Base-by-base conservation (phyloP, 352 stramenopile genomes). In the Pythium grandisporangium region DNA sequence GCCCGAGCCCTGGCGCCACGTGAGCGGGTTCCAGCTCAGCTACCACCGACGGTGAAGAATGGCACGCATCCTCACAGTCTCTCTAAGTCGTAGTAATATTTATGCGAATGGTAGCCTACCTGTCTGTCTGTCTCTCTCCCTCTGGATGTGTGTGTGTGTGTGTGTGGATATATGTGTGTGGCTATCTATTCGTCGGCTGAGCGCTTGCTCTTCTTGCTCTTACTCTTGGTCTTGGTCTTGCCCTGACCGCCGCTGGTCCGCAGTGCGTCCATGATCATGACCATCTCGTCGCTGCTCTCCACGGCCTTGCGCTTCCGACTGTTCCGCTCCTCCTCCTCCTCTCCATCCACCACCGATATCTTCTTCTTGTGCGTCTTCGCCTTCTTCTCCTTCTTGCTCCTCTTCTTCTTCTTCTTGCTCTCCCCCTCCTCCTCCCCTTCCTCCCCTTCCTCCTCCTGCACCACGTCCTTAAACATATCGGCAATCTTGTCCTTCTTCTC, bases 401-500 rank as follows among this genome's bases (percentile, higher is more conserved):
- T n/a, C 27, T 57, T 45, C 8, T 7, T 41, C 29, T 46, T 57
- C 42, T 44, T 39, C 8, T 10, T 30, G 5, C 29, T 17, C 12
- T 29, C 49, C 20, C 14, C 37, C 7, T 17, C 44, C 23, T 45
- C 30, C 11, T 66, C 52, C 7, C 11, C 44, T 22, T 45, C 30
- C 11, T 66, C 52, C n/a, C n/a, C n/a, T 5, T 66, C 46, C n/a
- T 54, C 44, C 13, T 59, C 48, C 19, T 71, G 56, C 20, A 84
- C 61, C 2, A 90, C 51, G 48, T 87, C 77, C 50, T 81, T 84
- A 40, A 91, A 91, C 27, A 89, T 39, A 20, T 85, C 68, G 11
- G 61, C 62, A 21, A 91, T 84, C 59, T 91, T 91, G 56, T 71
- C 50, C 45, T 91, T 70, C 59, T 90, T 90, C 30, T 72, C 68